Base-by-base conservation (phyloP, 2,329 filamentous ascomycete genomes). In the Paramyrothecium sp. region DNA sequence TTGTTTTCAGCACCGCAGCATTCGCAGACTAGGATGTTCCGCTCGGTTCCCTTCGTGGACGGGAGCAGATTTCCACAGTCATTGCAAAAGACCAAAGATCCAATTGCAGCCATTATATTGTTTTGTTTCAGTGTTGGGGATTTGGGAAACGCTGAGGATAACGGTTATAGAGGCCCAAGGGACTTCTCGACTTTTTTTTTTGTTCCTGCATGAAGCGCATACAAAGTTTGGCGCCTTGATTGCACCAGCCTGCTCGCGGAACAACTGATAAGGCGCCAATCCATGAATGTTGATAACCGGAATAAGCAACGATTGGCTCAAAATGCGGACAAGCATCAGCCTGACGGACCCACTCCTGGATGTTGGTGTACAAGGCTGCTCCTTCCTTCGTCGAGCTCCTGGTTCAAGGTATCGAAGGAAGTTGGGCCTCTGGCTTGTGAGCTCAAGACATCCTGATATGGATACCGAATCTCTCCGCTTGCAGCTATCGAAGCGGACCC, bases 51-150 rank as follows among this genome's bases (percentile, higher is more conserved):
- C 61, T 89, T 89, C 51, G 90, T 92, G 54, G 89, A 84, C 54
- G 95, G 92, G 46, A 98, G 80, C 3, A 97, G 82, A 72, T 96
- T 96, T 60, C 94, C 94, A 73, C 94, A 98, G 71, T 93, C 91
- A 55, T 84, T 91, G 79, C 94, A 98, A 75, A 98, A 98, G 38
- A 97, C 88, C 46, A 98, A 81, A 54, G 92, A 94, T 56, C 92
- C 94, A 64, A 97, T 92, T 19, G 91, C 88, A 63, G 93, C 87
- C 94, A 97, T 97, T 60, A 65, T 78, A 57, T 58, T 63, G 61
- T 47, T 55, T 49, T 54, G 50, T 61, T 56, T 59, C 47, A 54
- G n/a, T n/a, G n/a, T n/a, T n/a, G n/a, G 26, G 5, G 26, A 23
- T 41, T 49, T 33, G 48, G 17, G 53, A 53, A 30, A 30, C 4